phyloP scores from a whole-genome alignment of 1,284 basidiomycete genomes.

The Cryptococcus sp. region DNA sequence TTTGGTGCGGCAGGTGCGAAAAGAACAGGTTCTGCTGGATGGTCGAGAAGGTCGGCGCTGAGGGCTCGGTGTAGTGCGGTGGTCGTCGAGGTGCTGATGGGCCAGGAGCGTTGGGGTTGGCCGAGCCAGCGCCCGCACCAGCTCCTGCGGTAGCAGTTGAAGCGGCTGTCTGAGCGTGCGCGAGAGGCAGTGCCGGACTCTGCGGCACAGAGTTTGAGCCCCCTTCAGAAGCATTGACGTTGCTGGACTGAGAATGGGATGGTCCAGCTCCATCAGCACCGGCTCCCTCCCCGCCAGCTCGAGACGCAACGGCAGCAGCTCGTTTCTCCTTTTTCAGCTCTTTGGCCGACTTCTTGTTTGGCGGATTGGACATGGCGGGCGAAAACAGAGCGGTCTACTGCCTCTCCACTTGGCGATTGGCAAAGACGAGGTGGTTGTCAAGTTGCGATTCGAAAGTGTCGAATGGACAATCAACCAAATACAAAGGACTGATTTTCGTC shows the following conservation, averaged over 20 bases:
- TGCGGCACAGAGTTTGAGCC: not conserved
- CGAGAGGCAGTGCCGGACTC: not conserved
- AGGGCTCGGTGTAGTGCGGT: slow-evolving; percentile 16
- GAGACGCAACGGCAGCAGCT: slow-evolving; percentile 49
- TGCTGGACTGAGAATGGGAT: not conserved
- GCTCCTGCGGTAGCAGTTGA: not conserved
- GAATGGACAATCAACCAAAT: no score
- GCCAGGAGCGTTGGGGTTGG: slow-evolving; percentile 13
- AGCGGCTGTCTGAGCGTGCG: not conserved
- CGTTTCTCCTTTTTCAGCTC: slow-evolving; percentile 52
- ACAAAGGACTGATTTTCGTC: no score
- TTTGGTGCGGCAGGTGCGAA: slow-evolving; percentile 68
- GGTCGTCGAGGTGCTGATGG: slow-evolving; percentile 23
- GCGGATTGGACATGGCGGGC: no score
- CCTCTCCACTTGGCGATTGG: no score
- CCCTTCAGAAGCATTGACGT: not conserved
- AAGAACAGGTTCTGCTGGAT: slow-evolving; percentile 40
- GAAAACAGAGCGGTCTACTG: no score
- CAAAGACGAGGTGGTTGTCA: no score
- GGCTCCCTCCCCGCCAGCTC: slow-evolving; percentile 21
- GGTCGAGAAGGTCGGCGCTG: slow-evolving; percentile 13
- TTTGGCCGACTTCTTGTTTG: slow-evolving; percentile 44
- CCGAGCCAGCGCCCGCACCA: slow-evolving; percentile 4
- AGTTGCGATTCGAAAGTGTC: no score
- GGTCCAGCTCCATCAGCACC: not conserved